Conservation (phyloP, 2,329 filamentous ascomycete species). For the Xylogone sp. region DNA sequence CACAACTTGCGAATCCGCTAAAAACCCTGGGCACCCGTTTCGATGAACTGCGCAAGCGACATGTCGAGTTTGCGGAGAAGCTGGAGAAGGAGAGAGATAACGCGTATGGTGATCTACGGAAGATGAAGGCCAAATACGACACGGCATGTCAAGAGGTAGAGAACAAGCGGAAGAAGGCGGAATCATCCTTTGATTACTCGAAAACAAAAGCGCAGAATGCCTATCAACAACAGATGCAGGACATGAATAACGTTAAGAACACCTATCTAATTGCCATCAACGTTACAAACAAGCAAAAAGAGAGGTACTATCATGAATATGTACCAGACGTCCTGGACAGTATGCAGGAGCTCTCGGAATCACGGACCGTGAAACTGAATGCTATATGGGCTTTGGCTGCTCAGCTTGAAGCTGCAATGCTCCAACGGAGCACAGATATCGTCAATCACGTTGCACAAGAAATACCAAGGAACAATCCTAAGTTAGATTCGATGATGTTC, state of each 20-base stretch:
- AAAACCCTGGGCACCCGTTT: slow-evolving; percentile 71
- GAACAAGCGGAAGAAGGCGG: slow-evolving; percentile 88
- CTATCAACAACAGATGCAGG: slow-evolving; percentile 86
- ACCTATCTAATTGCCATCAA: slow-evolving; percentile 96
- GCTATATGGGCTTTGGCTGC: slow-evolving; percentile 79
- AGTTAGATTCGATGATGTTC: slow-evolving; percentile 97
- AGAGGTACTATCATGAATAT: slow-evolving; percentile 96
- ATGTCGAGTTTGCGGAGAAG: slow-evolving; percentile 83
- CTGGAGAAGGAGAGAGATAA: slow-evolving; percentile 85
- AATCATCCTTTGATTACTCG: slow-evolving; percentile 80
- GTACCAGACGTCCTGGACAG: slow-evolving; percentile 91
- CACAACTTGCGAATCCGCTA: slow-evolving; percentile 81
- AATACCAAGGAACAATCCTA: slow-evolving; percentile 81
- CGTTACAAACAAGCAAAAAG: slow-evolving; percentile 95
- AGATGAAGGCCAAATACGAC: slow-evolving; percentile 92
- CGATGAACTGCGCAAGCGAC: slow-evolving; percentile 89
- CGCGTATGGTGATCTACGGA: slow-evolving; percentile 80
- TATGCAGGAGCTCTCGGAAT: slow-evolving; percentile 89
- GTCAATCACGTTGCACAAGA: slow-evolving; percentile 72
- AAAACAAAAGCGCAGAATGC: slow-evolving; percentile 87
- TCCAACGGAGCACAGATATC: slow-evolving; percentile 69
- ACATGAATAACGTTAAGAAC: slow-evolving; percentile 98
- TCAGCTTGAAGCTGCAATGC: slow-evolving; percentile 72
- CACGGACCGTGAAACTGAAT: slow-evolving; percentile 80
- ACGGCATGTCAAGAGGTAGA: slow-evolving; percentile 91